Percentiles rank a stretch among this genome's conserved stretches.
phyloP scores from a whole-genome alignment of 2,329 filamentous ascomycete genomes.

The Thielaviopsis musarum region DNA sequence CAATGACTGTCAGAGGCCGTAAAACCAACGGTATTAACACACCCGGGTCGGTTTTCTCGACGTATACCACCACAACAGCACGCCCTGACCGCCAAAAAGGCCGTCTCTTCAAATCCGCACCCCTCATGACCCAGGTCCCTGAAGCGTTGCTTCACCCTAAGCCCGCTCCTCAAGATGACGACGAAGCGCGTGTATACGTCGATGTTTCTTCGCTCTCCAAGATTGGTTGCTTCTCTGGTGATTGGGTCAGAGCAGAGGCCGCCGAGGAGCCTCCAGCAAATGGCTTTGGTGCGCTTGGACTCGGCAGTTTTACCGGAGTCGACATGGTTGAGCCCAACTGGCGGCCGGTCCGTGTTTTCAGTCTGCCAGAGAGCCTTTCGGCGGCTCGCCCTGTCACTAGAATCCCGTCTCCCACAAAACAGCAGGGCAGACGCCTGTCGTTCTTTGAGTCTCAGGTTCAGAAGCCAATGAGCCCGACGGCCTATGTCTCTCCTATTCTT shows the following conservation, averaged over 20 bases:
- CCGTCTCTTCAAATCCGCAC: conserved; percentile 71
- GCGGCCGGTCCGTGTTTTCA: conserved; percentile 78
- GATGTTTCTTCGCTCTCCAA: conserved; percentile 73
- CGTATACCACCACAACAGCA: conserved; percentile 69
- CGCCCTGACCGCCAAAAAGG: conserved; percentile 55
- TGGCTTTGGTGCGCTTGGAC: conserved; percentile 48
- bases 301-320: conserved; percentile 39
- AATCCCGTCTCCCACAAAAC: conserved; percentile 37
- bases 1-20: conserved; percentile 58
- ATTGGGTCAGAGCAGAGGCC: conserved; percentile 80
- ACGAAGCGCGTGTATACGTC: conserved; percentile 78
- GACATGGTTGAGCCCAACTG: conserved; percentile 48
- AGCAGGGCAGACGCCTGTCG: conserved; percentile 34
- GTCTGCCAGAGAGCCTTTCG: conserved; percentile 61
- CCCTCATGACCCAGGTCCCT: conserved; percentile 53
- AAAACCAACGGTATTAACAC: conserved; percentile 58
- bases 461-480: conserved; percentile 38
- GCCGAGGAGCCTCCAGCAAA: conserved; percentile 55
- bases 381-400: conserved; percentile 42
- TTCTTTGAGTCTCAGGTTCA: conserved; percentile 55
- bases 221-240: conserved; percentile 90
- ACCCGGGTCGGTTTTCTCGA: conserved; percentile 78
- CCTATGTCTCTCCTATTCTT: conserved; percentile 71
- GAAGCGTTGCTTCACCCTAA: conserved; percentile 72
- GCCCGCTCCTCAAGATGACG: conserved; percentile 60